Evolutionary conservation across 192 early-diverging fungal species (phyloP).

Genomic region (Backusella mclennaniae): DNA sequence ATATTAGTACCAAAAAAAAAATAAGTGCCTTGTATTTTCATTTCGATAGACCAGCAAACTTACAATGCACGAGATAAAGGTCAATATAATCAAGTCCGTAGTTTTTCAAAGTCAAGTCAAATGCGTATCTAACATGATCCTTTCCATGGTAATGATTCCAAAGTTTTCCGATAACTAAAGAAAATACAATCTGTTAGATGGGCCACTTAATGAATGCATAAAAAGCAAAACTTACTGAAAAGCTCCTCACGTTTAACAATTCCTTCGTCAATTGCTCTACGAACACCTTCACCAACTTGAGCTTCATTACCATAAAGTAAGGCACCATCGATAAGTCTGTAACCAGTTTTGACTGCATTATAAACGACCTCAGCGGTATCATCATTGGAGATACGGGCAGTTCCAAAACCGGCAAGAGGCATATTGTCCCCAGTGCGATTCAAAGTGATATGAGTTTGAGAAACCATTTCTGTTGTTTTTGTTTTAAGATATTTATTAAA

Average conservation of each 20-base stretch:
- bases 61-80: constrained; percentile 37
- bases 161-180: constrained; percentile 39
- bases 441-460: constrained; percentile 28
- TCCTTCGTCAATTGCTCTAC: constrained; percentile 44
- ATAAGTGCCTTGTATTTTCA: constrained; percentile 39
- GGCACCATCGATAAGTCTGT: constrained; percentile 48
- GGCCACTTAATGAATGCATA: neutral
- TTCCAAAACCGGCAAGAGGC: constrained; percentile 49
- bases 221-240: constrained; percentile 13
- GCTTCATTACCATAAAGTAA: constrained; percentile 60
- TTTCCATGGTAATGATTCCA: constrained; percentile 64
- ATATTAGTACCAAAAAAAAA: neutral
- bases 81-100: constrained; percentile 50
- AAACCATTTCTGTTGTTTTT: neutral
- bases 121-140: constrained; percentile 48
- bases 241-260: constrained; percentile 52
- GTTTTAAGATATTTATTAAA: too few relatives aligned
- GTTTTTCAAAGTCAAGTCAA: constrained; percentile 41
- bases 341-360: constrained; percentile 33
- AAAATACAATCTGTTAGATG: neutral
- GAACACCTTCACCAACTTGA: constrained; percentile 55
- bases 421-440: constrained; percentile 42
- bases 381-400: constrained; percentile 44
- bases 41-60: constrained; percentile 10
- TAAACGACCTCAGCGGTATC: constrained; percentile 36